Evolutionary conservation across 345 rosid genomes (phyloP).

Genomic region (Syzygium grande): DNA sequence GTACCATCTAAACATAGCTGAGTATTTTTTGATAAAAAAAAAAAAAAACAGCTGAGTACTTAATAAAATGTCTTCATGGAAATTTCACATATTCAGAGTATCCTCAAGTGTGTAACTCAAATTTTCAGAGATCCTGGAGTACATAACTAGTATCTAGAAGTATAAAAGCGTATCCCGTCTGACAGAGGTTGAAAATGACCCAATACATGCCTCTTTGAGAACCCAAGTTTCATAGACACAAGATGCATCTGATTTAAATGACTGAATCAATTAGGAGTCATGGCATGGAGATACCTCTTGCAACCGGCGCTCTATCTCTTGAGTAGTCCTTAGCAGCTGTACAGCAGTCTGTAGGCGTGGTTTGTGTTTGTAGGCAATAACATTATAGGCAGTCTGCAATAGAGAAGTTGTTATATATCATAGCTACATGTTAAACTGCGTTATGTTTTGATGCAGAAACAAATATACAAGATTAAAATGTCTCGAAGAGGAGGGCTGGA

Average conservation of each 20-base stretch:
- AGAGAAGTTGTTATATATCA: neutral
- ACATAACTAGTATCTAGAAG: neutral
- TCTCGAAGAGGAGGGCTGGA: neutral
- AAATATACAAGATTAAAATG: neutral
- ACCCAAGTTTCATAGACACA: neutral
- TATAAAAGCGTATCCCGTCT: neutral
- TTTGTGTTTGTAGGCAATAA: constrained; percentile 67
- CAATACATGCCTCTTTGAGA: neutral
- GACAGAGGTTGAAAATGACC: neutral
- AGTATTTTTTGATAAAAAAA: too few species aligned
- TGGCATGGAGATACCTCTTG: constrained; percentile 30
- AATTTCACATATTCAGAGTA: neutral
- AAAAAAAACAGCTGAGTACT: neutral
- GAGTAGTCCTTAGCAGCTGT: constrained; percentile 68
- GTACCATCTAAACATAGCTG: neutral
- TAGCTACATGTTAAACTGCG: neutral
- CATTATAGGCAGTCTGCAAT: constrained; percentile 63
- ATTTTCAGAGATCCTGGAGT: neutral
- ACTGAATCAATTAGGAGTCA: neutral
- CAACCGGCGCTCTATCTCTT: constrained; percentile 61
- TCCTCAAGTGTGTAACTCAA: neutral
- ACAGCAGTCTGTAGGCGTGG: constrained; percentile 74
- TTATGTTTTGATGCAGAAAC: neutral
- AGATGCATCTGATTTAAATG: neutral
- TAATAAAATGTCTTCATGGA: neutral